Conservation (phyloP, 139 green algal species). For the Micractinium sp. region DNA sequence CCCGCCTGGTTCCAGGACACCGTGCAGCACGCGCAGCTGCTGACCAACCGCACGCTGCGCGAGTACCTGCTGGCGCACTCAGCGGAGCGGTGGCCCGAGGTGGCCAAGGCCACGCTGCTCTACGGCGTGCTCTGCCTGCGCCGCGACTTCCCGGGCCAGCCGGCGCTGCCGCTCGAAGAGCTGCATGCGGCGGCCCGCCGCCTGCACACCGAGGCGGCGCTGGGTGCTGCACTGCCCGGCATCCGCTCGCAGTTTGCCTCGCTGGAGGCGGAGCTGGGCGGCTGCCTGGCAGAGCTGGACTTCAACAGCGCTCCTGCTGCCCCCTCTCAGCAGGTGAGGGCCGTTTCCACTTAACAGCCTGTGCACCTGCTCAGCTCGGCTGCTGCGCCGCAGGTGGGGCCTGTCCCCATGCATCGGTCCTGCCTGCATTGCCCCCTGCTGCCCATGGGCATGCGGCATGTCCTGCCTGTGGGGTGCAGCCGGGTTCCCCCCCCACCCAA, state of each 20-base stretch:
- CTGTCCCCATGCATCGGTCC: too few relatives aligned
- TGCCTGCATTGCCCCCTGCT: too few relatives aligned
- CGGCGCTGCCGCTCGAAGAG: not conserved
- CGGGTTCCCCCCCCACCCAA: too few relatives aligned
- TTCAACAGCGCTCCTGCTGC: not conserved
- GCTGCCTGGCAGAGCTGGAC: slow-evolving; percentile 21
- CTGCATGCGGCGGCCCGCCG: not conserved
- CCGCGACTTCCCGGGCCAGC: slow-evolving; percentile 23
- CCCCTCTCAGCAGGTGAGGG: too few relatives aligned
- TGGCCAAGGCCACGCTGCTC: slow-evolving; percentile 34
- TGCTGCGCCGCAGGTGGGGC: too few relatives aligned
- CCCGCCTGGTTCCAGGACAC: slow-evolving; percentile 31
- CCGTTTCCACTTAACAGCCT: not conserved
- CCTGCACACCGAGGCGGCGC: slow-evolving; percentile 21
- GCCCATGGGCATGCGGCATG: too few relatives aligned
- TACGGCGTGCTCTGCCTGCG: slow-evolving; percentile 30
- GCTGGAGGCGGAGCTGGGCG: slow-evolving; percentile 26
- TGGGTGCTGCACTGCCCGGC: slow-evolving; percentile 10
- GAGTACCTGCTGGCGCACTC: slow-evolving; percentile 30
- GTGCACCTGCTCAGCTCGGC: not conserved
- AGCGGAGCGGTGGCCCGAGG: slow-evolving; percentile 12
- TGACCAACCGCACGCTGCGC: slow-evolving; percentile 31
- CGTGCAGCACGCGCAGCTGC: slow-evolving; percentile 29
- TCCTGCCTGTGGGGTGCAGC: too few relatives aligned
- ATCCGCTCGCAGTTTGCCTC: slow-evolving; percentile 25